Conservation (phyloP, 2,329 filamentous ascomycete species). For the Phaeoacremonium minimum region DNA sequence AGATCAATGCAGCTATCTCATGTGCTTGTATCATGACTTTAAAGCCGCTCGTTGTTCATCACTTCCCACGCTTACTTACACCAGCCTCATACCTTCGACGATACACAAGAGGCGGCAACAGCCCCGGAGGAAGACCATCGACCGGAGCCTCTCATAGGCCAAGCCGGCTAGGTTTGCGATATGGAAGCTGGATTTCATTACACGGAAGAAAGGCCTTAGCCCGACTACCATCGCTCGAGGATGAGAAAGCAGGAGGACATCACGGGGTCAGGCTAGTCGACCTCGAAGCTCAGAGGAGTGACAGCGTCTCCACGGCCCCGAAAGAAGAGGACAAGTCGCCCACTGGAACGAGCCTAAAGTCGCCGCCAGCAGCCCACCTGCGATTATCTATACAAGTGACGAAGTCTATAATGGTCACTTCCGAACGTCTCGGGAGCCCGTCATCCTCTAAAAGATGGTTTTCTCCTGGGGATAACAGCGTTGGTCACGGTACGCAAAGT, state of each 20-base stretch:
- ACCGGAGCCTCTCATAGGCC: not conserved
- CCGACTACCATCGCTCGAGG: too few relatives aligned
- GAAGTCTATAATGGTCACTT: not conserved
- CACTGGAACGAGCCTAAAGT: not conserved
- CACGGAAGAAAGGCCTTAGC: too few relatives aligned
- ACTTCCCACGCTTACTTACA: constrained; percentile 12
- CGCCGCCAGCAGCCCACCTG: not conserved
- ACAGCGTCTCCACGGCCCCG: not conserved
- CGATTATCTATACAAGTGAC: not conserved
- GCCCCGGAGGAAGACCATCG: not conserved
- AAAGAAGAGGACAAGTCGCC: not conserved
- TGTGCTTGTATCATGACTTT: constrained; percentile 21
- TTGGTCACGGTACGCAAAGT: too few relatives aligned
- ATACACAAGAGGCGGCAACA: not conserved
- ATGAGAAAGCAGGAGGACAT: too few relatives aligned
- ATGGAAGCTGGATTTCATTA: too few relatives aligned
- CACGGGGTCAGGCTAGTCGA: too few relatives aligned
- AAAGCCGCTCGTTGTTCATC: constrained; percentile 15
- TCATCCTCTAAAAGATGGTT: too few relatives aligned
- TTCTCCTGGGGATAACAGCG: too few relatives aligned
- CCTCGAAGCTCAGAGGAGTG: not conserved
- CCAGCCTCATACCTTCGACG: not conserved
- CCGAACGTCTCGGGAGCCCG: too few relatives aligned
- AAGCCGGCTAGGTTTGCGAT: too few relatives aligned
- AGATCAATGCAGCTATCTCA: constrained; percentile 18